Percentiles rank a stretch among this genome's conserved stretches.
Conservation (phyloP, 208 protist species). For the Leishmania tropica region DNA sequence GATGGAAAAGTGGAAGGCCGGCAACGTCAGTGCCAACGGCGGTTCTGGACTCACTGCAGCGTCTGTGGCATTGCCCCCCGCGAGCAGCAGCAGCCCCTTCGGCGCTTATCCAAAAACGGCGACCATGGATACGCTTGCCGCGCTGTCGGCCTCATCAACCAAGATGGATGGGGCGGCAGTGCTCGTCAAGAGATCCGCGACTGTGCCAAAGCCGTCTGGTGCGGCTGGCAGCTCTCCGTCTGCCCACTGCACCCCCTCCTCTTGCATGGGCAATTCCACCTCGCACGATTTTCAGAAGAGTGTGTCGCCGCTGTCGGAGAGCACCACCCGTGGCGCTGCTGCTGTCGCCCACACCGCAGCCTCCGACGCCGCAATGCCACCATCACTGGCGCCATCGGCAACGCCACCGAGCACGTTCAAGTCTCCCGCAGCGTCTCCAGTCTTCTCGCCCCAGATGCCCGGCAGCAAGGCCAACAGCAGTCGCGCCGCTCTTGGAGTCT, state of each 20-base stretch:
- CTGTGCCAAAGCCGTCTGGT: background rate
- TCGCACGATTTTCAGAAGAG: background rate
- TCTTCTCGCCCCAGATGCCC: background rate
- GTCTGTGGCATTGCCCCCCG: too few species aligned
- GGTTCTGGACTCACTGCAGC: background rate
- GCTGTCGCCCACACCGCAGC: background rate
- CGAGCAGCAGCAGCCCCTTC: background rate
- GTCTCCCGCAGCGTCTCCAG: background rate
- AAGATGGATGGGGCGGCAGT: background rate
- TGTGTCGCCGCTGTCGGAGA: background rate
- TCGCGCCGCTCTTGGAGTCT: background rate
- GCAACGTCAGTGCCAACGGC: background rate
- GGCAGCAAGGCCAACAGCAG: background rate
- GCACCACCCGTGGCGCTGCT: background rate
- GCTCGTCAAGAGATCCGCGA: background rate
- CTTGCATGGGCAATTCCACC: background rate
- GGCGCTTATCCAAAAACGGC: background rate
- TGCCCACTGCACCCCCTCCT: background rate
- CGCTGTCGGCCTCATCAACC: background rate
- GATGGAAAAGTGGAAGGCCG: background rate
- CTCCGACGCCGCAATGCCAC: background rate
- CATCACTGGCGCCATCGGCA: background rate
- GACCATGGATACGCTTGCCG: background rate
- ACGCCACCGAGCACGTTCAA: background rate
- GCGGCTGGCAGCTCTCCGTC: background rate